phyloP scores from a whole-genome alignment of 805 yeast genomes.

The Torulaspora microellipsoides region DNA sequence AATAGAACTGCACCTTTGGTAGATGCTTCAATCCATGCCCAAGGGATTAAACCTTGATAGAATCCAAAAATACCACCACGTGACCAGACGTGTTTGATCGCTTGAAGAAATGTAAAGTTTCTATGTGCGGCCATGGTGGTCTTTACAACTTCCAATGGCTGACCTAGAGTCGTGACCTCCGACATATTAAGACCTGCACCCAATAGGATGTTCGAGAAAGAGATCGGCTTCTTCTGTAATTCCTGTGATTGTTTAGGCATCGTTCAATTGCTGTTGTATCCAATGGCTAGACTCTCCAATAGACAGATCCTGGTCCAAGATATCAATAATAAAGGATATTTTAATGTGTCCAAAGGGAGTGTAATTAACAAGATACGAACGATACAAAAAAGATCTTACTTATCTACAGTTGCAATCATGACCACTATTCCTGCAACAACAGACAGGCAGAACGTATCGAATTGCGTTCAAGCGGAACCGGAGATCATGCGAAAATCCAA shows the following conservation, averaged over 20 bases:
- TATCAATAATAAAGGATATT: too few species aligned
- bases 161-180: constrained; percentile 93
- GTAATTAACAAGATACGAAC: too few species aligned
- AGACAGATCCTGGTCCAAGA: too few species aligned
- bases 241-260: constrained; percentile 16
- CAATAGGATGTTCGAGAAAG: constrained; percentile 80
- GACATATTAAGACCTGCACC: constrained; percentile 93
- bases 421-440: too few species aligned
- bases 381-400: too few species aligned
- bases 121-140: constrained; percentile 99
- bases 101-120: constrained; percentile 57
- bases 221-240: constrained; percentile 77
- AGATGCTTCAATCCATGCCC: constrained; percentile 99
- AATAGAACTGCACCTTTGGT: constrained; percentile 95
- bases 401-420: too few species aligned
- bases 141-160: constrained; percentile 92
- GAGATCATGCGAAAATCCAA: too few species aligned
- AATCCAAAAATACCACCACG: constrained; percentile 92
- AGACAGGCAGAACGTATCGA: too few species aligned
- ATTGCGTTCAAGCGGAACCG: too few species aligned
- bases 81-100: constrained; percentile 76
- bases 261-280: neutral
- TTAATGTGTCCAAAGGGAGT: too few species aligned
- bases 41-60: constrained; percentile 96
- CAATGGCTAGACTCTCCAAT: neutral